These are phyloP conservation scores for Tricholoma bakamatsutake DNA, from an alignment of 768 basidiomycete species.

Conservation along the genomic window DNA sequence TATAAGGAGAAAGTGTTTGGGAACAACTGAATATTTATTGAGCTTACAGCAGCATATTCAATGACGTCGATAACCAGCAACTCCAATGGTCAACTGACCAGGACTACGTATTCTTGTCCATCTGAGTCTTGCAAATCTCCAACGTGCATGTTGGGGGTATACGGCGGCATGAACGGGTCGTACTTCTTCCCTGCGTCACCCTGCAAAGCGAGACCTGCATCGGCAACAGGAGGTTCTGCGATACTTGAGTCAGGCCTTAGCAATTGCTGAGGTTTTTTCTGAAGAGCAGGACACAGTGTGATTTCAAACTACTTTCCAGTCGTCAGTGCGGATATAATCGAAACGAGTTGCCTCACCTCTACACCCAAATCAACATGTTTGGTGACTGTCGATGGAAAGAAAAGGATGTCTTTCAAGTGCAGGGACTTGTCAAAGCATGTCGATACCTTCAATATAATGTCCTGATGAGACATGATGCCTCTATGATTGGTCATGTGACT, in stretches of 20 bases:
- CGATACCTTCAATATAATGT: conserved; percentile 52
- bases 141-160: conserved; percentile 66
- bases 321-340: not conserved
- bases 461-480: conserved; percentile 29
- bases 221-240: conserved; percentile 16
- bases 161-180: conserved; percentile 87
- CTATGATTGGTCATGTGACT: too few relatives aligned
- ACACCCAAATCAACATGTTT: conserved; percentile 56
- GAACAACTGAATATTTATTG: conserved; percentile 83
- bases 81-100: conserved; percentile 43
- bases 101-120: conserved; percentile 54
- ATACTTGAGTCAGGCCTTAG: conserved; percentile 29
- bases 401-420: conserved; percentile 60
- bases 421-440: conserved; percentile 52
- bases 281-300: conserved; percentile 77
- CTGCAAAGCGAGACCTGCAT: conserved; percentile 18
- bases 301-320: conserved; percentile 66
- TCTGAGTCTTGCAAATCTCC: conserved; percentile 69
- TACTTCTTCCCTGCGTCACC: conserved; percentile 26
- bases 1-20: conserved; percentile 81
- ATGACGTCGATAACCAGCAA: not conserved
- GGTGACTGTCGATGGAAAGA: conserved; percentile 70
- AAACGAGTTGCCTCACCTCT: conserved; percentile 39
- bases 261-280: conserved; percentile 62
- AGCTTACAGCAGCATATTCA: conserved; percentile 38